Evolutionary conservation across 495 filamentous ascomycete species (phyloP).

Genomic region (Neurospora sublineolata): DNA sequence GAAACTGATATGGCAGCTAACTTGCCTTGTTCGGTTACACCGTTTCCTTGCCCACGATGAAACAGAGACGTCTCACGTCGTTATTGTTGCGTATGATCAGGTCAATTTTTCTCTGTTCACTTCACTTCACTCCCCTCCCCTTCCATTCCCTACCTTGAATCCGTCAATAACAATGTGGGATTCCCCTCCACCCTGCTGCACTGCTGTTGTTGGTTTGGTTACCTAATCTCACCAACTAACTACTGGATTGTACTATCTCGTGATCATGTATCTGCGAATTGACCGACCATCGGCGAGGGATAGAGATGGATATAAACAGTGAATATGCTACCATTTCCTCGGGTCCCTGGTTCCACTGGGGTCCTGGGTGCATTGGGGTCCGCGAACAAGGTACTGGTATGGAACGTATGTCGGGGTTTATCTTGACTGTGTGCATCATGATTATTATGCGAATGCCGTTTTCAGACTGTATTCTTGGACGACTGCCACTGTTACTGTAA

Average conservation of each 20-base stretch:
- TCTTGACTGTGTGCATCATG: background rate
- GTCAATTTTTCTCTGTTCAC: no score
- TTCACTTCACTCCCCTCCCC: no score
- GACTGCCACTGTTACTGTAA: background rate
- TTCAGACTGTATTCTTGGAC: background rate
- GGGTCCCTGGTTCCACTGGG: background rate
- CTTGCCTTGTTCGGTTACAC: background rate
- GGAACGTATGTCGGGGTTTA: background rate
- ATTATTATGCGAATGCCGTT: background rate
- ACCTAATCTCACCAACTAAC: background rate
- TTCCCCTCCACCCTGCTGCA: background rate
- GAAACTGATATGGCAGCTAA: background rate
- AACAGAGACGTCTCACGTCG: background rate
- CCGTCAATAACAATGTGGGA: background rate
- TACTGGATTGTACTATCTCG: background rate
- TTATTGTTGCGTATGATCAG: no score
- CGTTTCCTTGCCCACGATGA: background rate
- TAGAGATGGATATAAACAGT: background rate
- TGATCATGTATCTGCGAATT: background rate
- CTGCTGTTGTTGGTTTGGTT: no score
- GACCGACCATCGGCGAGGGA: background rate
- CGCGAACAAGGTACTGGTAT: background rate
- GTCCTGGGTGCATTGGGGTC: background rate
- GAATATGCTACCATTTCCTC: background rate
- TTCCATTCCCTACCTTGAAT: no score